Evolutionary conservation across 768 basidiomycete species (phyloP).

Genomic region (Gymnopilus dilepis): DNA sequence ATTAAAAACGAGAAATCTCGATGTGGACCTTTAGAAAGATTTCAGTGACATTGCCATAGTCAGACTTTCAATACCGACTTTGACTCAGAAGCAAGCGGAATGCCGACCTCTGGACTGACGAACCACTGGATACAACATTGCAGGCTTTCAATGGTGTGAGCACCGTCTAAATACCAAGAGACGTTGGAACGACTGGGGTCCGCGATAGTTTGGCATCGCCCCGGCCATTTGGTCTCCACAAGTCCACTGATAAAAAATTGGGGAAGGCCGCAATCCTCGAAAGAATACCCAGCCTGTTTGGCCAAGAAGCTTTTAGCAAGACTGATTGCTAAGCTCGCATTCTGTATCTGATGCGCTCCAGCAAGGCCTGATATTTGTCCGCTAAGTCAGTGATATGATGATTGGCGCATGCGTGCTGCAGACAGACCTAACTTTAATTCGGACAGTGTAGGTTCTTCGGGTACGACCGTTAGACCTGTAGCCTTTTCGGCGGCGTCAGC

Average conservation of each 20-base stretch:
- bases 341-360: slow-evolving; percentile 85
- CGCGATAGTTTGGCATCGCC: slow-evolving; percentile 84
- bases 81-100: slow-evolving; percentile 33
- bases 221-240: slow-evolving; percentile 83
- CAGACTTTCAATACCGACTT: slow-evolving; percentile 6
- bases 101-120: slow-evolving; percentile 59
- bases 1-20: slow-evolving; percentile 87
- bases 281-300: slow-evolving; percentile 28
- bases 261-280: slow-evolving; percentile 47
- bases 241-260: slow-evolving; percentile 65
- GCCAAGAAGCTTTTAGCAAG: slow-evolving; percentile 71
- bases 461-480: slow-evolving; percentile 74
- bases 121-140: slow-evolving; percentile 91
- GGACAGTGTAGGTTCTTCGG: slow-evolving; percentile 53
- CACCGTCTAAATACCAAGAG: slow-evolving; percentile 94
- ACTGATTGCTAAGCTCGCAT: slow-evolving; percentile 84
- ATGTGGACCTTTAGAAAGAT: slow-evolving; percentile 26
- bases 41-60: slow-evolving; percentile 3
- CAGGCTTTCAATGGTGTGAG: slow-evolving; percentile 93
- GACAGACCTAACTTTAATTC: slow-evolving; percentile 65
- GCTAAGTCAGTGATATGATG: slow-evolving; percentile 6
- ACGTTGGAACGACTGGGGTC: slow-evolving; percentile 59
- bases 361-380: slow-evolving; percentile 64
- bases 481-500: slow-evolving; percentile 15
- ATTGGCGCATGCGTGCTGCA: neutral